These are phyloP conservation scores for Rhytidiadelphus loreus DNA, from an alignment of 225 moss, liverwort and hornwort species.

Conservation along the genomic window DNA sequence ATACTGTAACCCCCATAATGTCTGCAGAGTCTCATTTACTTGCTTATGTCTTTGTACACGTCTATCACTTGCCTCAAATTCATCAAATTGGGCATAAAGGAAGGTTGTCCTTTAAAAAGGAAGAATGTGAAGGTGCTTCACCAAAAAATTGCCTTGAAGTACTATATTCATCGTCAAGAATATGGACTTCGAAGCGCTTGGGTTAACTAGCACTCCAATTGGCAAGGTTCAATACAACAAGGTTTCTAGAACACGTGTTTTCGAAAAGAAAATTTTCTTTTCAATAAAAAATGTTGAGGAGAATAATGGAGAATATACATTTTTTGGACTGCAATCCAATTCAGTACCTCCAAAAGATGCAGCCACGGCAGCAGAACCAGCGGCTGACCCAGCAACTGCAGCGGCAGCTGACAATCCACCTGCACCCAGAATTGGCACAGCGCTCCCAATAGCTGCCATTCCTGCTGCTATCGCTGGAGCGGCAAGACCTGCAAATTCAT, in stretches of 20 bases:
- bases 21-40: background rate
- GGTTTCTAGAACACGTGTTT: background rate
- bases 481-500: constrained; percentile 61
- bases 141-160: background rate
- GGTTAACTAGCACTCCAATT: background rate
- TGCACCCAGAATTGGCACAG: constrained; percentile 64
- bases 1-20: background rate
- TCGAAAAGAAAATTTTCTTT: background rate
- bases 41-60: background rate
- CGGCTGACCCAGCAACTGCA: constrained; percentile 66
- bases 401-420: constrained; percentile 79
- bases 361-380: constrained; percentile 92
- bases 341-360: constrained; percentile 85
- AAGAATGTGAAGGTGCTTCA: background rate
- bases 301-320: background rate
- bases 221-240: background rate
- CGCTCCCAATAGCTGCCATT: constrained; percentile 67
- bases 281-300: background rate
- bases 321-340: background rate
- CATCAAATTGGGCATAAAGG: background rate
- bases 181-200: background rate
- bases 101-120: background rate
- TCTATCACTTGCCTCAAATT: background rate
- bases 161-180: background rate
- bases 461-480: constrained; percentile 97